These are phyloP conservation scores for Pharus latifolius DNA, from an alignment of 176 grass and related monocot species.

Conservation along the genomic window DNA sequence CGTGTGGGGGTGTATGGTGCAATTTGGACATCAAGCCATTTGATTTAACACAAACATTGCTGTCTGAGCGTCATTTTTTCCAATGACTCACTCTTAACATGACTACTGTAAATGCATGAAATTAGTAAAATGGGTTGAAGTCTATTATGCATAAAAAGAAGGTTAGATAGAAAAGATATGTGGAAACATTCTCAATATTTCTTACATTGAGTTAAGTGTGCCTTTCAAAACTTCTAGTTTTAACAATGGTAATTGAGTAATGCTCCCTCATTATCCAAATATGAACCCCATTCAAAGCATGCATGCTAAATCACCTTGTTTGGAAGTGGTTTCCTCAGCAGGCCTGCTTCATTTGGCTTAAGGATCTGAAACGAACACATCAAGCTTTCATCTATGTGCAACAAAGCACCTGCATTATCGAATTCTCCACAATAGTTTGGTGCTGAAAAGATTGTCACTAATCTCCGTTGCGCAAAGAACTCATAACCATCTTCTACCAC, in stretches of 20 bases:
- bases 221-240: neutral
- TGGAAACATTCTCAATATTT: neutral
- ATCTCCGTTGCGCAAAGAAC: conserved; percentile 72
- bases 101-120: neutral
- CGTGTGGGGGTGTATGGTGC: neutral
- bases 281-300: too few species aligned
- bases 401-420: conserved; percentile 70
- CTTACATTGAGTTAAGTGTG: neutral
- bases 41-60: neutral
- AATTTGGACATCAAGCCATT: neutral
- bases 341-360: conserved; percentile 48
- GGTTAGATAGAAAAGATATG: too few species aligned
- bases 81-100: neutral
- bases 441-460: conserved; percentile 81
- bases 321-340: conserved; percentile 43
- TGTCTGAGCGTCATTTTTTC: neutral
- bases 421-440: conserved; percentile 82
- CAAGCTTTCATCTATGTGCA: conserved; percentile 67
- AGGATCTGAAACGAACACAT: conserved; percentile 75
- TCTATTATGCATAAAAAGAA: too few species aligned
- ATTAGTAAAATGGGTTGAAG: neutral
- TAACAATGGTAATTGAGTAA: neutral
- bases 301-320: conserved; percentile 42
- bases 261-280: neutral
- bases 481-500: conserved; percentile 81